These are phyloP conservation scores for Firmiana major DNA, from an alignment of 345 rosid genomes.

Conservation along the genomic window DNA sequence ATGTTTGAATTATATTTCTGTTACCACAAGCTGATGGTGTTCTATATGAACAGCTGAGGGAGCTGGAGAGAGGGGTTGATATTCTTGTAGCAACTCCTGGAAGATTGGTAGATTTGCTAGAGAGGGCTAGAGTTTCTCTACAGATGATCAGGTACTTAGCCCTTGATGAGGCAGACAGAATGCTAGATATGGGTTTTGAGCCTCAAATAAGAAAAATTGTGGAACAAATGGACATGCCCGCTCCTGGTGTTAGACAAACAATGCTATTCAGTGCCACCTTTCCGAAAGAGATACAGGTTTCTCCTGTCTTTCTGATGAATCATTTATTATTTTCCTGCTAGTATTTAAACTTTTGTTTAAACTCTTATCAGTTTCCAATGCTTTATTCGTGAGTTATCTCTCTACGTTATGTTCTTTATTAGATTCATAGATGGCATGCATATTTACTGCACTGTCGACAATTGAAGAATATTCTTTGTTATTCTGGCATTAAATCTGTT, in stretches of 20 bases:
- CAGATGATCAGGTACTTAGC: constrained; percentile 90
- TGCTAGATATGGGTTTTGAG: constrained; percentile 99
- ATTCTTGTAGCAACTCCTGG: constrained; percentile 99
- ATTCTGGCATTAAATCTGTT: neutral
- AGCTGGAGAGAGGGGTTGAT: constrained; percentile 95
- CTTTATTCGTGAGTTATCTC: neutral
- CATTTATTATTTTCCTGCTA: neutral
- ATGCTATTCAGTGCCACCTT: constrained; percentile 97
- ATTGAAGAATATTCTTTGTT: neutral
- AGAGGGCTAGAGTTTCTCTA: constrained; percentile 93
- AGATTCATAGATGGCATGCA: neutral
- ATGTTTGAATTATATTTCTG: neutral
- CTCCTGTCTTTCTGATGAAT: constrained; percentile 8
- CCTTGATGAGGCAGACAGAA: constrained; percentile 96
- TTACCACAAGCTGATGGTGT: neutral
- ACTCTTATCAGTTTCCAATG: neutral
- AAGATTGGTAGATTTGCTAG: constrained; percentile 87
- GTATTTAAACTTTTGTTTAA: neutral
- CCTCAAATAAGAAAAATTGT: constrained; percentile 98
- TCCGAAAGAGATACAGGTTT: constrained; percentile 95
- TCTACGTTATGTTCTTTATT: neutral
- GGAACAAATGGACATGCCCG: constrained; percentile 97
- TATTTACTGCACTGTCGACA: neutral
- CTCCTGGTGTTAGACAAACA: constrained; percentile 79
- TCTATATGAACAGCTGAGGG: constrained; percentile 64